These are phyloP conservation scores for Penicillium subrubescens DNA, from an alignment of 495 filamentous ascomycete species.

Conservation along the genomic window DNA sequence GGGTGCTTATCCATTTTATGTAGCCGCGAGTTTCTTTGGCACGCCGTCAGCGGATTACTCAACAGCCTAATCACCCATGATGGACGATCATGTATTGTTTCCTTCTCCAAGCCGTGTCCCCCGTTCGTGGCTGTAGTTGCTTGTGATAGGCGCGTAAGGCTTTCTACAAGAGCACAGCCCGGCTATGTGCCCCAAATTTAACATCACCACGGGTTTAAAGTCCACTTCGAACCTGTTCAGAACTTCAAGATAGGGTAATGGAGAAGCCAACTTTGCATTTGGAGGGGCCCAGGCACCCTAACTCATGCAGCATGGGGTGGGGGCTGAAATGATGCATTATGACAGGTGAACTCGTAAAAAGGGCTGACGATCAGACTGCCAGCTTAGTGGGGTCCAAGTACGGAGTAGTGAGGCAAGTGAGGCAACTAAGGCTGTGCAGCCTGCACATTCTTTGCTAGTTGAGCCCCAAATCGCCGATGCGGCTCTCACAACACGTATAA, in stretches of 20 bases:
- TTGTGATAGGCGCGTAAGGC: background rate
- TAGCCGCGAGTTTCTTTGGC: background rate
- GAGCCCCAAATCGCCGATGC: background rate
- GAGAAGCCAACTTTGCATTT: background rate
- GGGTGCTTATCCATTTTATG: background rate
- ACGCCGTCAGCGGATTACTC: background rate
- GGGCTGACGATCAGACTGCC: background rate
- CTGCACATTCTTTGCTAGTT: background rate
- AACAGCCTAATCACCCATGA: background rate
- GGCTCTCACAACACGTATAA: background rate
- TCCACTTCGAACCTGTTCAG: background rate
- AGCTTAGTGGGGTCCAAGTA: background rate
- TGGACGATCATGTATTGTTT: background rate
- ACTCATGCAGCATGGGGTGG: background rate
- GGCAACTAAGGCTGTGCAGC: background rate
- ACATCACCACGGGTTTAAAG: background rate
- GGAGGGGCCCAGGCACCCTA: background rate
- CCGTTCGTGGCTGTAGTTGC: background rate
- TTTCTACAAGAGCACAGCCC: background rate
- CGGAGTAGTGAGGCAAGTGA: background rate
- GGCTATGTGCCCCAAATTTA: background rate
- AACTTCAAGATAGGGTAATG: background rate
- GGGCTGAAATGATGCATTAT: background rate
- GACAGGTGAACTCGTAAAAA: background rate
- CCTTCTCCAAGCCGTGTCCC: background rate